A percentile compares a stretch with the other conserved stretches of the same genome.
Evolutionary conservation across 768 basidiomycete genomes (phyloP).

Genomic region (Leccinum ochraceum): DNA sequence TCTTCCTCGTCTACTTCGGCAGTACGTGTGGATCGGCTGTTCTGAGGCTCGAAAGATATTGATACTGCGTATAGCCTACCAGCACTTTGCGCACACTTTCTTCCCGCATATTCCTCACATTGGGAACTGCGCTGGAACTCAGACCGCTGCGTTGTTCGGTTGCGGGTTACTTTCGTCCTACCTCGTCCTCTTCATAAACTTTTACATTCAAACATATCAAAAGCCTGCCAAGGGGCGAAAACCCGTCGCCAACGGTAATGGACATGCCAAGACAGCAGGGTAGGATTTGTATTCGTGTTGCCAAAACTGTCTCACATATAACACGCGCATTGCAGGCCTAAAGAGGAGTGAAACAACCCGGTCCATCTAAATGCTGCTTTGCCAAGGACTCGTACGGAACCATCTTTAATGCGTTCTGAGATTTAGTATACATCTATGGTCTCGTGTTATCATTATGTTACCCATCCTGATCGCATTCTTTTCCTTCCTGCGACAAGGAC

Average conservation of each 20-base stretch:
- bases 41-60: slow-evolving; percentile 6
- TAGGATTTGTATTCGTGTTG: slow-evolving; percentile 15
- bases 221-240: slow-evolving; percentile 48
- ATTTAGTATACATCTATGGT: slow-evolving; percentile 16
- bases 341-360: slow-evolving; percentile 32
- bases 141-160: slow-evolving; percentile 85
- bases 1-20: slow-evolving; percentile 91
- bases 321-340: slow-evolving; percentile 28
- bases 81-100: slow-evolving; percentile 72
- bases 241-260: slow-evolving; percentile 42
- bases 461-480: slow-evolving; percentile 13
- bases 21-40: slow-evolving; percentile 54
- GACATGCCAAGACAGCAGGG: slow-evolving; percentile 41
- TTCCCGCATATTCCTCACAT: slow-evolving; percentile 65
- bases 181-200: slow-evolving; percentile 94
- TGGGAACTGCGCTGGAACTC: slow-evolving; percentile 86
- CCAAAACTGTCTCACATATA: background rate
- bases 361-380: background rate
- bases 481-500: slow-evolving; percentile 14
- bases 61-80: slow-evolving; percentile 54
- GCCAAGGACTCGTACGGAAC: background rate
- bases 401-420: slow-evolving; percentile 16
- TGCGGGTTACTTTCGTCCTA: slow-evolving; percentile 88
- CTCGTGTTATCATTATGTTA: slow-evolving; percentile 18
- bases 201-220: slow-evolving; percentile 86